Base-by-base conservation (phyloP, 768 basidiomycete species). In the Mycena rebaudengoi region DNA sequence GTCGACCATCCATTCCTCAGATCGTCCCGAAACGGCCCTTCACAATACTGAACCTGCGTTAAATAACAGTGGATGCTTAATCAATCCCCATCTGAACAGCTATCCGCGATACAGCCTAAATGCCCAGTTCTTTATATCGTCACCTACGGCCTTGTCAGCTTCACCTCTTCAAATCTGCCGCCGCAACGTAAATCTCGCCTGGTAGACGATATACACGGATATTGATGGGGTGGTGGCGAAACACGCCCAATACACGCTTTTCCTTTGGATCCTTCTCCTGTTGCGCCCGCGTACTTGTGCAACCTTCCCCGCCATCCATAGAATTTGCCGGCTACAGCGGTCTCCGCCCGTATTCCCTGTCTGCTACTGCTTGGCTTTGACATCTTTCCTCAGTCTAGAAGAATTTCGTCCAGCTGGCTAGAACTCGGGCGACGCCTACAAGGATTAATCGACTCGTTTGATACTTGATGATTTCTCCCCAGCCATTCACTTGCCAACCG, bases 261-360 rank as follows among this genome's bases (percentile, higher is more conserved):
- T 67, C 65, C 55, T 67, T 67, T 63, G 14, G 65, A 67, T 67
- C 51, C 48, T 66, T 62, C 65, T 56, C 48, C 43, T 54, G n/a
- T n/a, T 40, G 32, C 39, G 52, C 56, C 54, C 26, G 21, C 46
- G 33, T 51, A 54, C 21, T n/a, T 40, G 35, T 44, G 21, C 48
- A 41, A 40, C 14, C 35, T 49, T 43, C 39, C 55, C 57, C 37
- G 58, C 64, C 53, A 29, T 58, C 46, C 60, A 58, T 49, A 30
- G 8, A 35, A 13, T 32, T 57, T 3, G 18, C 58, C 64, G 64
- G 10, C 64, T n/a, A 23, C 53, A 60, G 30, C 64, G 64, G 64
- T 45, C 63, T 39, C 51, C 43, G 33, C 60, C 45, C 39, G 58
- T 61, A 44, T 61, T 53, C 51, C 64, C 64, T 59, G 57, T 60